Conservation (phyloP, 1,139 yeast species). For the Sugiyamaella pinicola region DNA sequence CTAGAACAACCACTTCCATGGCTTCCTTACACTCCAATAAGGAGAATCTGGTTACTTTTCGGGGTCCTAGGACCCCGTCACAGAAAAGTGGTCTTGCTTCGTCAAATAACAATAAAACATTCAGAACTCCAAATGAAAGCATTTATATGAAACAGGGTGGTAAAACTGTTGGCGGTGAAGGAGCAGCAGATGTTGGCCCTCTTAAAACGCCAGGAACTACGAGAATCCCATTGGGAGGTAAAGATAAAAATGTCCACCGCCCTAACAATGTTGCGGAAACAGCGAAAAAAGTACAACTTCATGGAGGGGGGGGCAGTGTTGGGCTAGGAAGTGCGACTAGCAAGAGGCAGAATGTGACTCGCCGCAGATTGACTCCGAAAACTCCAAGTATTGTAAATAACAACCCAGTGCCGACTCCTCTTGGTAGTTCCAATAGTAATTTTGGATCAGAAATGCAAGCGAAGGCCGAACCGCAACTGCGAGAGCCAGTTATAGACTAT, state of each 20-base stretch:
- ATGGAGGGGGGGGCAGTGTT: neutral
- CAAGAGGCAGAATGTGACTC: slow-evolving; percentile 11
- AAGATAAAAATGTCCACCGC: slow-evolving; percentile 30
- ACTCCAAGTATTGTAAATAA: slow-evolving; percentile 20
- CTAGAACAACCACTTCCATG: slow-evolving; percentile 18
- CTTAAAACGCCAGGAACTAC: slow-evolving; percentile 23
- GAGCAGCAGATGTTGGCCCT: neutral
- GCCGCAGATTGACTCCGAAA: slow-evolving; percentile 10
- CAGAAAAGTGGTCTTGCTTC: slow-evolving; percentile 12
- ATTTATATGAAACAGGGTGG: slow-evolving; percentile 22
- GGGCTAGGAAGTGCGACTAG: neutral
- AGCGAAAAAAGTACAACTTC: slow-evolving; percentile 11
- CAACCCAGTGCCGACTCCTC: slow-evolving; percentile 19
- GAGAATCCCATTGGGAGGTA: slow-evolving; percentile 36
- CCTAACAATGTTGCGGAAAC: slow-evolving; percentile 17
- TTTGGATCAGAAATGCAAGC: neutral
- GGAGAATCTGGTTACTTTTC: slow-evolving; percentile 32
- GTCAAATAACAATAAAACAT: slow-evolving; percentile 11
- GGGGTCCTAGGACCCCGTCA: slow-evolving; percentile 29
- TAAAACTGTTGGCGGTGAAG: slow-evolving; percentile 5
- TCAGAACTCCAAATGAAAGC: slow-evolving; percentile 22
- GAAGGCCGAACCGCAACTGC: neutral
- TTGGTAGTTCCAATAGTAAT: slow-evolving; percentile 11
- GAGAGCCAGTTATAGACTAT: slow-evolving; percentile 18
- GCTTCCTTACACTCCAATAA: slow-evolving; percentile 30